These are phyloP conservation scores for Tolypocladium inflatum DNA, from an alignment of 2,329 filamentous ascomycete species.

Conservation along the genomic window DNA sequence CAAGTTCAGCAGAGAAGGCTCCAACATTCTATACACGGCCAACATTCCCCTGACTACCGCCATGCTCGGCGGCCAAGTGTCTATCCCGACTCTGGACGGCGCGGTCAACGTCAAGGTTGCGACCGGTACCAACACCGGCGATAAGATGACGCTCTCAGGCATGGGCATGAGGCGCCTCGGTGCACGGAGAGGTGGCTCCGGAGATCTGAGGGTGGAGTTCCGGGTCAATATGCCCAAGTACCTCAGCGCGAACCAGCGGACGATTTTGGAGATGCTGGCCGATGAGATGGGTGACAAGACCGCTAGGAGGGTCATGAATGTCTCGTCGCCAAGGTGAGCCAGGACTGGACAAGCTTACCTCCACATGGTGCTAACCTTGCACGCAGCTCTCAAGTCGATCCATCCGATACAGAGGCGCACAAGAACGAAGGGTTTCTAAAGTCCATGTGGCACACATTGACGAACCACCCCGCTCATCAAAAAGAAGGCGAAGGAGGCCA, in stretches of 20 bases:
- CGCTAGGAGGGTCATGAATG: constrained; percentile 86
- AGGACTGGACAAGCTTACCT: not conserved
- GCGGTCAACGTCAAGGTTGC: constrained; percentile 84
- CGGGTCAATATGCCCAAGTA: constrained; percentile 94
- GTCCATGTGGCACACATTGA: constrained; percentile 85
- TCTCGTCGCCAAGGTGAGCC: constrained; percentile 31
- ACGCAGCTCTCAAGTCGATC: constrained; percentile 4
- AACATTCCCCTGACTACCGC: constrained; percentile 88
- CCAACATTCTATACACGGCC: constrained; percentile 88
- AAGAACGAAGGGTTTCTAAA: constrained; percentile 87
- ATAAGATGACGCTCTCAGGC: constrained; percentile 78
- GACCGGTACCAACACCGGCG: constrained; percentile 86
- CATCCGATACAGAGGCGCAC: constrained; percentile 39
- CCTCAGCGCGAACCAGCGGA: constrained; percentile 80
- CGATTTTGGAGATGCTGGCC: constrained; percentile 88
- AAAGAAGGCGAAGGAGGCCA: constrained; percentile 20
- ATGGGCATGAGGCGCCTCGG: constrained; percentile 90
- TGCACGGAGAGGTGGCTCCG: constrained; percentile 55
- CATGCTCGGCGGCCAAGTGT: constrained; percentile 80
- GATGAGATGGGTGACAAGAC: constrained; percentile 93
- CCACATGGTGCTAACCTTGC: constrained; percentile 1
- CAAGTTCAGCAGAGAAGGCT: constrained; percentile 79
- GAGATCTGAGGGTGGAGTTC: constrained; percentile 90
- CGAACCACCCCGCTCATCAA: constrained; percentile 58
- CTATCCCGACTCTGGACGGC: constrained; percentile 81